phyloP scores from a whole-genome alignment of 345 rosid genomes.

The Camelina sativa region DNA sequence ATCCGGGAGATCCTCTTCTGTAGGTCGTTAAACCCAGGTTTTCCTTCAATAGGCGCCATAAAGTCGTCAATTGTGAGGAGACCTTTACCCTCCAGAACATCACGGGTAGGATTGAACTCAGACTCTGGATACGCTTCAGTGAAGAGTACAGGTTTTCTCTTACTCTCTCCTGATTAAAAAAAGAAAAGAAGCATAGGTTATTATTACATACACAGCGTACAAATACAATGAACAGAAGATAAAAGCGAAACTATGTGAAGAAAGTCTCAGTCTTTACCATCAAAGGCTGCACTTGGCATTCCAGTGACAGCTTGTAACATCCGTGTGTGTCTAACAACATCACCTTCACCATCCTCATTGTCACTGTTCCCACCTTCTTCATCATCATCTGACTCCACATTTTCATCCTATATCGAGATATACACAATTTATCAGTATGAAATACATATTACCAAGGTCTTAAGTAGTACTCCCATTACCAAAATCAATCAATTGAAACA shows the following conservation, averaged over 20 bases:
- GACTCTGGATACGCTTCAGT: conserved; percentile 90
- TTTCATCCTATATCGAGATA: conserved; percentile 67
- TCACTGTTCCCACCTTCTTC: conserved; percentile 39
- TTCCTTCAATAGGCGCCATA: conserved; percentile 66
- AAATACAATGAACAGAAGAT: conserved; percentile 15
- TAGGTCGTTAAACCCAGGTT: conserved; percentile 62
- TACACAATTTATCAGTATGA: conserved; percentile 7
- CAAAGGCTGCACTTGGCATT: conserved; percentile 77
- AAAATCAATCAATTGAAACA: conserved; percentile 5
- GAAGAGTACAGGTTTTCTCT: conserved; percentile 53
- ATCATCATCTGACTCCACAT: conserved; percentile 61
- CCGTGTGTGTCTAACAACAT: conserved; percentile 65
- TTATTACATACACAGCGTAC: neutral
- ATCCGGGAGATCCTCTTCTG: conserved; percentile 56
- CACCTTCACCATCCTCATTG: conserved; percentile 51
- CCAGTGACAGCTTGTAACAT: conserved; percentile 88
- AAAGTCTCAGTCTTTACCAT: conserved; percentile 51
- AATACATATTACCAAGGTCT: neutral
- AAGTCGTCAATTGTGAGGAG: conserved; percentile 67
- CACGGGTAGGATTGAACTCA: conserved; percentile 84
- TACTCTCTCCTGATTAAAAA: conserved; percentile 58
- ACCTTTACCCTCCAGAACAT: conserved; percentile 75
- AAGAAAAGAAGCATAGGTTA: neutral
- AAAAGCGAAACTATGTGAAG: conserved; percentile 8
- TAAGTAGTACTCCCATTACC: neutral